Base-by-base conservation (phyloP, 2,329 filamentous ascomycete species). In the Allantophomopsis cytisporea region DNA sequence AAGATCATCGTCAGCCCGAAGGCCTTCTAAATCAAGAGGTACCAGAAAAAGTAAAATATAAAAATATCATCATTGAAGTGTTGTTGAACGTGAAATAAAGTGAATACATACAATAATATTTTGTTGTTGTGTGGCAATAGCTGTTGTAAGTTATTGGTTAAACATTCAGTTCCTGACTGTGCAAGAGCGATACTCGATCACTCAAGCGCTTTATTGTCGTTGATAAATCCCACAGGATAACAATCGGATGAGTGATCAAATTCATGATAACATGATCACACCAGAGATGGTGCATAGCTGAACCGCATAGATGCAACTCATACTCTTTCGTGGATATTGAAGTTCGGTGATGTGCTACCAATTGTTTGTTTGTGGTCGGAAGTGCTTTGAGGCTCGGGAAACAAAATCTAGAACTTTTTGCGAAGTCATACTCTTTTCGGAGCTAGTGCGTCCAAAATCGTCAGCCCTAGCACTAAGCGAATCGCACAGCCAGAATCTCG, bases 11-110 rank as follows among this genome's bases (percentile, higher is more conserved):
- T 69, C 60, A 65, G 57, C 64, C 67, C 56, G 60, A 66, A 65
- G 57, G 56, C 55, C 56, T 70, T 69, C 77, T 91, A 80, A 84
- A 76, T 86, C 86, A 91, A 94, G 87, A 94, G 87, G 86, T 94
- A 87, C 86, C 86, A 94, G 84, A 93, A 88, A 81, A 64, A 62
- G 64, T 59, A 62, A 59, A 65, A 68, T 67, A 20, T 64, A 69
- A 68, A 60, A 61, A 55, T 76, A 72, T 89, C 83, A 88, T 89
- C 83, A 86, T 73, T 45, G 41, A 37, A 32, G 28, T 31, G 23
- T 13, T 15, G 20, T 17, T 15, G 30, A 11, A 31, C 5, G 14
- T 3, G 14, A 23, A 31, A 5, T 2, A 14, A 14, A n/a, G 7
- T 34, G 13, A 15, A 8, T 15, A 17, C n/a, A 12, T 34, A 16